phyloP scores from a whole-genome alignment of 2,329 filamentous ascomycete genomes.

The Trichoderma gracile region DNA sequence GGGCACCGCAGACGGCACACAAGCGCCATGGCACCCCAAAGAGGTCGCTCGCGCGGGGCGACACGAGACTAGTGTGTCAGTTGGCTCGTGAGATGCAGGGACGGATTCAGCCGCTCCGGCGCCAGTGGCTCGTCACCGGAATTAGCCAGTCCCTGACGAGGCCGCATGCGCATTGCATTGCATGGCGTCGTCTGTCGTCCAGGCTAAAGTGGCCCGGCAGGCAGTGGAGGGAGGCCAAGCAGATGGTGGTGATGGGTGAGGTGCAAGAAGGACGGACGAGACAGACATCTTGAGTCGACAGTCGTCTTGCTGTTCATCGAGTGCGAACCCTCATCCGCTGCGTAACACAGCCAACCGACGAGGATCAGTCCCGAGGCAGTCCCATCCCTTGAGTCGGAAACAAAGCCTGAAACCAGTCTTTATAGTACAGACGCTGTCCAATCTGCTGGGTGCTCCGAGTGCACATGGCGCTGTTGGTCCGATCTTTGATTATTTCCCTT shows the following conservation, averaged over 20 bases:
- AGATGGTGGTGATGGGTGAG: neutral
- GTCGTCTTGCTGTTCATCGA: neutral
- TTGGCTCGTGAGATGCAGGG: constrained; percentile 21
- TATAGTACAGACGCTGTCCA: neutral
- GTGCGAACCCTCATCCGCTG: neutral
- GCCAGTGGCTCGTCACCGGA: constrained; percentile 24
- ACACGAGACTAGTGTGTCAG: constrained; percentile 12
- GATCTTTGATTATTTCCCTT: neutral
- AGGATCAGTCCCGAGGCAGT: neutral
- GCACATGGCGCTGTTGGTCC: neutral
- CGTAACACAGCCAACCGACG: neutral
- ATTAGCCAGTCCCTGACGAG: constrained; percentile 5
- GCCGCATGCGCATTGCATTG: constrained; percentile 21
- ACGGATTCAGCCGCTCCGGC: constrained; percentile 22
- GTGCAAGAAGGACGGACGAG: neutral
- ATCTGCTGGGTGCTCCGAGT: neutral
- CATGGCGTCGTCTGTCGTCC: neutral
- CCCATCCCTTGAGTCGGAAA: neutral
- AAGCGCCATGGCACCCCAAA: constrained; percentile 13
- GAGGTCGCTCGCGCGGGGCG: constrained; percentile 14
- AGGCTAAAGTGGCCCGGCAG: neutral
- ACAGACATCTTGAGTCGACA: neutral
- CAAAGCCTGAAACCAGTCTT: constrained; percentile 8
- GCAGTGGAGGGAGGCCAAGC: neutral
- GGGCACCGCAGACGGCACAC: constrained; percentile 5